These are phyloP conservation scores for Actinidia arguta DNA, from an alignment of 179 eudicot genomes.

Conservation along the genomic window DNA sequence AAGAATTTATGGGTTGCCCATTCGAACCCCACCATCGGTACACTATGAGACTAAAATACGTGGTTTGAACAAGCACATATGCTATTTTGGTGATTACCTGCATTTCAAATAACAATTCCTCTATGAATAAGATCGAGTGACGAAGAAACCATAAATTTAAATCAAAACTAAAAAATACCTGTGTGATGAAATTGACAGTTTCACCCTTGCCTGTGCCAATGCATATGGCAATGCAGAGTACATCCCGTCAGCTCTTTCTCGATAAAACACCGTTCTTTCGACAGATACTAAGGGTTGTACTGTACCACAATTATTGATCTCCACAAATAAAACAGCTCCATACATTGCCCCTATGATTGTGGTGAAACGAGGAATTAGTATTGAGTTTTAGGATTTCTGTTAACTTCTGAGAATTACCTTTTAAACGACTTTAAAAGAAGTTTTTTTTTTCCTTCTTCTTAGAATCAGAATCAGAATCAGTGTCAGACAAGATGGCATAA, in stretches of 20 bases:
- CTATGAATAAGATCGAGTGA: not conserved
- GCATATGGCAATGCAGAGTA: conserved; percentile 97
- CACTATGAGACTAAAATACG: conserved; percentile 66
- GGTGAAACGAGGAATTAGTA: too few species aligned
- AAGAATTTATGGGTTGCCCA: conserved; percentile 82
- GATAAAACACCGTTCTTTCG: conserved; percentile 88
- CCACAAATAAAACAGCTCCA: conserved; percentile 74
- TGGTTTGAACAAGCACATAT: conserved; percentile 66
- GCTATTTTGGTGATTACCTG: conserved; percentile 87
- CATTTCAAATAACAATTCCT: not conserved
- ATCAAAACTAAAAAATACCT: not conserved
- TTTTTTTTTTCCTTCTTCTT: too few species aligned
- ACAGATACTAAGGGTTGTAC: conserved; percentile 85
- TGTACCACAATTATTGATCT: conserved; percentile 71
- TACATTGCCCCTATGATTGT: conserved; percentile 93
- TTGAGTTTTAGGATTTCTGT: too few species aligned
- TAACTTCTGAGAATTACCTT: too few species aligned
- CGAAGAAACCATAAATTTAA: not conserved
- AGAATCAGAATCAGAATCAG: too few species aligned
- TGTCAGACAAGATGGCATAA: too few species aligned
- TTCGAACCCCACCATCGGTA: conserved; percentile 84
- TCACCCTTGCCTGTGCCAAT: conserved; percentile 38
- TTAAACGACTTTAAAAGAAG: too few species aligned
- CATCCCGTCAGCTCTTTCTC: conserved; percentile 98
- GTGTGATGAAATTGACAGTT: not conserved